These are phyloP conservation scores for Aspergillus fumigatiaffinis DNA, from an alignment of 2,329 filamentous ascomycete species.

Conservation along the genomic window DNA sequence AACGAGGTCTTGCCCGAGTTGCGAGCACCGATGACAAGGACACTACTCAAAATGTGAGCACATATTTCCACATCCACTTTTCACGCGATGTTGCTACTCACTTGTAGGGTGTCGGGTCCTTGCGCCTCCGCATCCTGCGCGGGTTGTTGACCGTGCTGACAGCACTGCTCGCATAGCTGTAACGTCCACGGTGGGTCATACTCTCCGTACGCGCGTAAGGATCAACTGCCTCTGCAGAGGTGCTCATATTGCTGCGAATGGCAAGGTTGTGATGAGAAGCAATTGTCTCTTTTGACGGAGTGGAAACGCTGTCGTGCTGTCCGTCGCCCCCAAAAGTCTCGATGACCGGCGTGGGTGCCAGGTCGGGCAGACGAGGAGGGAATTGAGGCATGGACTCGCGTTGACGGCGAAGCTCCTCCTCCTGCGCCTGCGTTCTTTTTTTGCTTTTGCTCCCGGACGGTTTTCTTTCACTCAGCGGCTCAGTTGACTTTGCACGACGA, in stretches of 20 bases:
- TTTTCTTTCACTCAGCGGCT: constrained; percentile 55
- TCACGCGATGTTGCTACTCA: constrained; percentile 50
- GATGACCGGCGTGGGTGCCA: constrained; percentile 46
- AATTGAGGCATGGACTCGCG: constrained; percentile 56
- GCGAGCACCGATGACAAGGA: constrained; percentile 83
- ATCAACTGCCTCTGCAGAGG: constrained; percentile 49
- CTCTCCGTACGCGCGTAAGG: constrained; percentile 82
- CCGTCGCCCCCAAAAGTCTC: constrained; percentile 61
- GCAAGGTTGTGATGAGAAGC: constrained; percentile 22
- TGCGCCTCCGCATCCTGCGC: constrained; percentile 83
- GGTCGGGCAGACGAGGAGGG: constrained; percentile 53
- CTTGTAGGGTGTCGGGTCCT: constrained; percentile 98
- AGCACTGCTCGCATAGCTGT: constrained; percentile 91
- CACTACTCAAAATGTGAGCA: constrained; percentile 49
- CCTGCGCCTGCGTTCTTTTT: constrained; percentile 36
- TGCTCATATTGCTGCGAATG: constrained; percentile 22
- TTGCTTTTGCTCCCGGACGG: constrained; percentile 31
- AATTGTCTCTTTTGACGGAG: constrained; percentile 41
- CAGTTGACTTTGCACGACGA: constrained; percentile 64
- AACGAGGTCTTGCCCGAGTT: constrained; percentile 94
- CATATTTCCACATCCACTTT: background rate
- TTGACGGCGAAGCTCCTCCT: constrained; percentile 54
- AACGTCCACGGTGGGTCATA: constrained; percentile 94
- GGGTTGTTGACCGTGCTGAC: constrained; percentile 91
- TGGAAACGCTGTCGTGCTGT: constrained; percentile 59